Evolutionary conservation across 2,329 filamentous ascomycete species (phyloP).

Genomic region (Penicillium glabrum): DNA sequence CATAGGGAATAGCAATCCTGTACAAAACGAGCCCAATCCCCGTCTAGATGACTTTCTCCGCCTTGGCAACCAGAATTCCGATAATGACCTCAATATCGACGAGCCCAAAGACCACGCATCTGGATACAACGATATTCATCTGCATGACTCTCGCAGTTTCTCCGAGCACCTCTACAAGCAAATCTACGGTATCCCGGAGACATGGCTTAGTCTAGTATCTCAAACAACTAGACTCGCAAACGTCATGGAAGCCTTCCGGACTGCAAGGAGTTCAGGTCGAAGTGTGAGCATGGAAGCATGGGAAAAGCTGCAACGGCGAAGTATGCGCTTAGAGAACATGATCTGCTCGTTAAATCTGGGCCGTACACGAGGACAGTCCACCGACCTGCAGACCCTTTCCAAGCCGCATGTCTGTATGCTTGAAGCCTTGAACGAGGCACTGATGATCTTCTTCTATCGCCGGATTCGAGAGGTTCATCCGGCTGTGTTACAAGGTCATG

Average conservation of each 20-base stretch:
- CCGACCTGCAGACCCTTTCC: constrained; percentile 11
- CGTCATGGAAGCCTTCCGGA: constrained; percentile 28
- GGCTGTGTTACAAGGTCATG: constrained; percentile 39
- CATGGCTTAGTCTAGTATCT: constrained; percentile 46
- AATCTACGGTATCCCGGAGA: constrained; percentile 46
- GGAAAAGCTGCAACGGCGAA: constrained; percentile 30
- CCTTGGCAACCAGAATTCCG: constrained; percentile 33
- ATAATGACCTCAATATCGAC: constrained; percentile 41
- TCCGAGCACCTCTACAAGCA: constrained; percentile 39
- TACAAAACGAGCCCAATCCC: constrained; percentile 21
- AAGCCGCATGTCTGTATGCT: constrained; percentile 35
- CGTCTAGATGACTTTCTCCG: constrained; percentile 43
- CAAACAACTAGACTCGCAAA: constrained; percentile 47
- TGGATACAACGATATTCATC: constrained; percentile 41
- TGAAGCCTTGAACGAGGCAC: constrained; percentile 39
- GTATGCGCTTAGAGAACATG: constrained; percentile 33
- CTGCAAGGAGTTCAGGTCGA: constrained; percentile 14
- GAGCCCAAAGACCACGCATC: constrained; percentile 35
- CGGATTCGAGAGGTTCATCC: constrained; percentile 42
- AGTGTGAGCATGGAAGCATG: constrained; percentile 22
- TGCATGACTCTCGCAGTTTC: constrained; percentile 36
- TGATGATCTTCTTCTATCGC: constrained; percentile 46
- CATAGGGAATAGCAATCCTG: background rate
- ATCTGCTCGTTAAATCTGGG: constrained; percentile 32
- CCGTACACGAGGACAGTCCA: constrained; percentile 5